These are phyloP conservation scores for Clarireedia paspali DNA, from an alignment of 2,329 filamentous ascomycete species.

Conservation along the genomic window DNA sequence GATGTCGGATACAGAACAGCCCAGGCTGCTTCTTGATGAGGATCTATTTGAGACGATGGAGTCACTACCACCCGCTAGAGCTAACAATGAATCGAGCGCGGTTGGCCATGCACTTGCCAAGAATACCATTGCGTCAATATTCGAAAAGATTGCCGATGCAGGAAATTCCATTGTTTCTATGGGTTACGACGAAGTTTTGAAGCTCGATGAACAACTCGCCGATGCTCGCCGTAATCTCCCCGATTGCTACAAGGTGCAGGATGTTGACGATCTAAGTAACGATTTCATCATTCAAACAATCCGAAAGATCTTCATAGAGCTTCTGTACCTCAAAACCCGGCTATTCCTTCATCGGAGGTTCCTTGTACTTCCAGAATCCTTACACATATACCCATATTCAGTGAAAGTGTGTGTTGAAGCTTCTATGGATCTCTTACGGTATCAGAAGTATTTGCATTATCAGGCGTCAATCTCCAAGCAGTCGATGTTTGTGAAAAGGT, in stretches of 20 bases:
- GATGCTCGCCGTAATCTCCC: slow-evolving; percentile 39
- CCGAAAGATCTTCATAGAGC: slow-evolving; percentile 37
- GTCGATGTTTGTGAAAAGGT: slow-evolving; percentile 12
- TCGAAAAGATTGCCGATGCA: slow-evolving; percentile 44
- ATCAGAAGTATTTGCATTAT: slow-evolving; percentile 31
- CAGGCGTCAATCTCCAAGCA: slow-evolving; percentile 9
- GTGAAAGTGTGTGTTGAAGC: slow-evolving; percentile 44
- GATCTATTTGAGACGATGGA: slow-evolving; percentile 52
- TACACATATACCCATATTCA: slow-evolving; percentile 41
- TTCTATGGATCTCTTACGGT: slow-evolving; percentile 39
- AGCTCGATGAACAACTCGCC: slow-evolving; percentile 39
- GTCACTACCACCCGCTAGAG: slow-evolving; percentile 47
- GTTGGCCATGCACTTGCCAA: slow-evolving; percentile 47
- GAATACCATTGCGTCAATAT: slow-evolving; percentile 38
- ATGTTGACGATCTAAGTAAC: slow-evolving; percentile 39
- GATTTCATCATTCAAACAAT: slow-evolving; percentile 39
- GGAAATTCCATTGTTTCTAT: slow-evolving; percentile 41
- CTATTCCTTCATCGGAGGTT: slow-evolving; percentile 22
- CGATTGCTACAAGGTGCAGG: slow-evolving; percentile 38
- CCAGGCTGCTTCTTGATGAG: slow-evolving; percentile 55
- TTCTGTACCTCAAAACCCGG: slow-evolving; percentile 19
- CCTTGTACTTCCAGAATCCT: slow-evolving; percentile 36
- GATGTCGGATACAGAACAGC: slow-evolving; percentile 54
- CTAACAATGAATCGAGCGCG: slow-evolving; percentile 47
- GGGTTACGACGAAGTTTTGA: slow-evolving; percentile 42